Base-by-base conservation (phyloP, 257 asterid genomes). In the Ophiorrhiza pumila region DNA sequence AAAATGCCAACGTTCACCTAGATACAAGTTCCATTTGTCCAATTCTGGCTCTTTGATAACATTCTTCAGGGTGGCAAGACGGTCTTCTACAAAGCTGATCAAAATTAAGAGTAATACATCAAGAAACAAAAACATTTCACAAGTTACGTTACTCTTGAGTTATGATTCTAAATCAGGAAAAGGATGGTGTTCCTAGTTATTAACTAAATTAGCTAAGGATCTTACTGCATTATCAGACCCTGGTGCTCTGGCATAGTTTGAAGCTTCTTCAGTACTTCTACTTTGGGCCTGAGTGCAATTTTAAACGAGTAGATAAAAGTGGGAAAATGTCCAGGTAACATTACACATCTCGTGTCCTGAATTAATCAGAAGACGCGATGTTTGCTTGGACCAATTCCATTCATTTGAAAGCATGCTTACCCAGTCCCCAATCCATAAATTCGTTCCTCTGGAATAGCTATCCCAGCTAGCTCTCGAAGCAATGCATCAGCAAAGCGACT, bases 391-490 rank as follows among this genome's bases (percentile, higher is more conserved):
- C 31, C 52, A 69, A 55, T 37, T 45, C 31, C 58, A 5, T 41
- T 41, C 46, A 25, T 59, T 25, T 34, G 22, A 5, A 57, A 77
- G 77, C 41, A 71, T 62, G 71, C 87, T 83, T 77, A 90, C 98
- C 98, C 97, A 6, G 90, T 86, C 76, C 99, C 97, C 7, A 91
- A 89, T 52, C 97, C 99, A 49, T 86, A 94, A 77, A 94, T 88
- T 83, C 95, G 84, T 73, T 91, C 93, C 72, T 88, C 75, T 35
- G 97, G 96, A 68, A 93, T 80, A 69, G 85, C 80, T 72, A 88
- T 77, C 71, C 97, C 96, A 47, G 95, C 99, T 76, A 94, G 95
- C 87, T 87, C 93, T 78, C 84, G 85, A 71, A 94, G 88, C 74
- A 94, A 83, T 73, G 91, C 97, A 76, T 87, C 95, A 15, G 97